Percentiles rank a stretch among this genome's conserved stretches.
phyloP scores from a whole-genome alignment of 768 basidiomycete genomes.

The Mycena kentingensis region DNA sequence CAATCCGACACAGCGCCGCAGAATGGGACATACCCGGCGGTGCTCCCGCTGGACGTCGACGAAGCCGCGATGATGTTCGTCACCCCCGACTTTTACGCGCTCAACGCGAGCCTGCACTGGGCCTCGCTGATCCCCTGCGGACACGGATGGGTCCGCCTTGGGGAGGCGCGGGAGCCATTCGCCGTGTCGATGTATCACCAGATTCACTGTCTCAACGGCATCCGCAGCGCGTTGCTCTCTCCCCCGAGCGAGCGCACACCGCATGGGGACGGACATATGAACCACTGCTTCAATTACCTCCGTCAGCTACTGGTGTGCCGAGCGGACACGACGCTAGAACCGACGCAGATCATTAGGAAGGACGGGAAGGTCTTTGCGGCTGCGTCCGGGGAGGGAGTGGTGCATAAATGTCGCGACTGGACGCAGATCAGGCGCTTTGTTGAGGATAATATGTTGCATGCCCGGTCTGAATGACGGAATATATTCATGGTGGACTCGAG shows the following conservation, averaged over 20 bases:
- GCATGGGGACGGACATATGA: not conserved
- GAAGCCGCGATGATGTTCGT: not conserved
- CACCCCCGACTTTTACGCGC: not conserved
- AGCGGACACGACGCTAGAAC: conserved; percentile 7
- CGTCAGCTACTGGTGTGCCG: conserved; percentile 4
- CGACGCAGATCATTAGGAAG: not conserved
- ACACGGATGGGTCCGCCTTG: conserved; percentile 2
- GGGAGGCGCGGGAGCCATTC: not conserved
- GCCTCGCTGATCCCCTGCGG: conserved; percentile 2
- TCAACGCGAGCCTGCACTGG: conserved; percentile 1
- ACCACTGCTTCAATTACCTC: conserved; percentile 14
- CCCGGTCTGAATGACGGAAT: no score
- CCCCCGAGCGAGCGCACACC: no score
- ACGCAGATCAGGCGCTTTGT: conserved; percentile 2
- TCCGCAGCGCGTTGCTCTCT: not conserved
- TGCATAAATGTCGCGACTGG: conserved; percentile 7
- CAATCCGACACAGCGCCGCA: no score
- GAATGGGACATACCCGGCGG: not conserved
- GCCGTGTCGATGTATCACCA: conserved; percentile 12
- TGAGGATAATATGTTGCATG: conserved; percentile 1
- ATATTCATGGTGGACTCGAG: no score
- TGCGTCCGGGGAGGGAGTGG: not conserved
- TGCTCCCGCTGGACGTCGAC: not conserved
- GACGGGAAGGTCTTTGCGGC: not conserved
- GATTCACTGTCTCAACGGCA: conserved; percentile 2